Evolutionary conservation across 768 basidiomycete species (phyloP).

Genomic region (Leucocoprinus birnbaumii): DNA sequence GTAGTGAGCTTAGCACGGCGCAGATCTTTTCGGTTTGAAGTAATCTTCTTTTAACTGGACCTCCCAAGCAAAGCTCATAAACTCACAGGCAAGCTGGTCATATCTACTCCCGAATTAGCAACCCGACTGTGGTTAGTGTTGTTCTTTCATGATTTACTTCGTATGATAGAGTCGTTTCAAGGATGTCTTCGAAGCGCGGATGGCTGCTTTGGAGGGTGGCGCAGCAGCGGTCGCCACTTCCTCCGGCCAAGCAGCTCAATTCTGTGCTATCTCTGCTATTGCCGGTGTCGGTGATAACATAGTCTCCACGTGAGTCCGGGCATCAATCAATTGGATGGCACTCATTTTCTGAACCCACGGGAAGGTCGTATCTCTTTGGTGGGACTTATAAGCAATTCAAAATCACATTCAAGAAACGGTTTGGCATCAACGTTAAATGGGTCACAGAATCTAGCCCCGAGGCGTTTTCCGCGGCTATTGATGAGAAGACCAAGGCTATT

Average conservation of each 20-base stretch:
- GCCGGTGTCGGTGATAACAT: constrained; percentile 74
- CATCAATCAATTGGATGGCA: background rate
- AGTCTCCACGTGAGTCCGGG: constrained; percentile 56
- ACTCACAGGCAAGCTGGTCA: constrained; percentile 46
- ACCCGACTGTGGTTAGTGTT: constrained; percentile 57
- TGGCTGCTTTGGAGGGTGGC: constrained; percentile 81
- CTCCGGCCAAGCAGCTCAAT: constrained; percentile 77
- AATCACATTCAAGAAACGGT: constrained; percentile 69
- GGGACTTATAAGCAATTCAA: constrained; percentile 79
- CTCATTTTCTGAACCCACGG: constrained; percentile 9
- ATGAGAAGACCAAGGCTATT: constrained; percentile 74
- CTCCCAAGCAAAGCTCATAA: background rate
- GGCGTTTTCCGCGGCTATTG: constrained; percentile 64
- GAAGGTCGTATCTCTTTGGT: constrained; percentile 63
- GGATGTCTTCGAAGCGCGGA: constrained; percentile 79
- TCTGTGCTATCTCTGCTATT: constrained; percentile 62
- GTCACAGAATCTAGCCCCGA: constrained; percentile 53
- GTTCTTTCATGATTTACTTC: background rate
- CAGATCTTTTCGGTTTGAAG: constrained; percentile 67
- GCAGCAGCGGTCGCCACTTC: constrained; percentile 70
- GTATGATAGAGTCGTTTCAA: constrained; percentile 19
- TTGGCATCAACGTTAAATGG: constrained; percentile 63
- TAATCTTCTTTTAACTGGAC: constrained; percentile 18
- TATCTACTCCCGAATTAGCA: constrained; percentile 67
- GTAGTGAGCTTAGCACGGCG: constrained; percentile 61